phyloP scores from a whole-genome alignment of 768 basidiomycete species.

The Lactarius evosmus region DNA sequence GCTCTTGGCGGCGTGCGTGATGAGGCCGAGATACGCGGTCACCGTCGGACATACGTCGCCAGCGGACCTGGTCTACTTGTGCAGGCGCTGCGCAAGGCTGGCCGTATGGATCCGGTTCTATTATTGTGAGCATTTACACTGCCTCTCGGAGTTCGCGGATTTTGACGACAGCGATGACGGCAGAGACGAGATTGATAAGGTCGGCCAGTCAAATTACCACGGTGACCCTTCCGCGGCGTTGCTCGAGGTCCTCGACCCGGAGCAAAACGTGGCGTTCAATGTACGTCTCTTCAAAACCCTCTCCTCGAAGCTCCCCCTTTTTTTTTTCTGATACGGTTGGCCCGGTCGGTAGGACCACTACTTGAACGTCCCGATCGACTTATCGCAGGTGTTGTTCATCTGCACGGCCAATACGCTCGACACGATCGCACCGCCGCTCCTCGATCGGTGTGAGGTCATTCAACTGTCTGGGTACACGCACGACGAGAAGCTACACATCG shows the following conservation, averaged over 20 bases:
- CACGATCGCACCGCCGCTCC: constrained; percentile 82
- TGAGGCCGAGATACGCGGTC: constrained; percentile 82
- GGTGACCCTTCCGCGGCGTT: constrained; percentile 89
- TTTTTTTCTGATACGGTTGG: not conserved
- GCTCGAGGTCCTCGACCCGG: constrained; percentile 90
- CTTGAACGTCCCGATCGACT: constrained; percentile 82
- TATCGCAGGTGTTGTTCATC: constrained; percentile 85
- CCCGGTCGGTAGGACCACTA: constrained; percentile 79
- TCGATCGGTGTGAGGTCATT: constrained; percentile 88
- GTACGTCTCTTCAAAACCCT: constrained; percentile 38
- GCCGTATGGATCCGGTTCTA: constrained; percentile 74
- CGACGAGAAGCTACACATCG: constrained; percentile 88
- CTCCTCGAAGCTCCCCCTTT: not conserved
- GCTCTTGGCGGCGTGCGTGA: constrained; percentile 91
- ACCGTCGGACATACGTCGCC: constrained; percentile 86
- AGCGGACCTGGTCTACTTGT: constrained; percentile 83
- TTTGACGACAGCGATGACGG: constrained; percentile 1
- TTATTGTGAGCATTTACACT: constrained; percentile 45
- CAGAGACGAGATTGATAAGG: constrained; percentile 87
- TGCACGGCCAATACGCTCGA: constrained; percentile 90
- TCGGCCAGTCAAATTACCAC: constrained; percentile 82
- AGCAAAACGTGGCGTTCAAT: constrained; percentile 84
- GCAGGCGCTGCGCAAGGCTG: constrained; percentile 82
- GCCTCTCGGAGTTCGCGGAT: not conserved
- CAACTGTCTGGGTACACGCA: constrained; percentile 87